Evolutionary conservation across 2,329 filamentous ascomycete genomes (phyloP).

Genomic region (Monilinia polystroma): DNA sequence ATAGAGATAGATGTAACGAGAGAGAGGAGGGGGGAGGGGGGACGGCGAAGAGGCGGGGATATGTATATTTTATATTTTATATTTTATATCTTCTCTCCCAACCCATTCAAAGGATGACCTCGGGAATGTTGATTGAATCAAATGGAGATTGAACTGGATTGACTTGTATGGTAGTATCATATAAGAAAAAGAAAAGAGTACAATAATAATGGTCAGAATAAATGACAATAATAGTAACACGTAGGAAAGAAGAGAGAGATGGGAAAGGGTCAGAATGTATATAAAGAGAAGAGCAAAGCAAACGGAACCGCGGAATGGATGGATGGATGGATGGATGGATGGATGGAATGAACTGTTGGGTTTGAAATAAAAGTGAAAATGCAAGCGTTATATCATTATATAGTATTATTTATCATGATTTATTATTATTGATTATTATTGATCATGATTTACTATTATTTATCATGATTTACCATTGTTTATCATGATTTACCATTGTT

Average conservation of each 20-base stretch:
- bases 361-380: background rate
- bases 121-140: background rate
- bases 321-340: background rate
- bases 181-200: background rate
- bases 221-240: background rate
- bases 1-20: too few relatives aligned
- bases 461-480: too few relatives aligned
- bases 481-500: too few relatives aligned
- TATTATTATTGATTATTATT: too few relatives aligned
- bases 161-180: too few relatives aligned
- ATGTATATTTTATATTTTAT: too few relatives aligned
- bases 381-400: background rate
- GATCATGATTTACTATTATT: too few relatives aligned
- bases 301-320: background rate
- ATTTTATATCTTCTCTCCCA: too few relatives aligned
- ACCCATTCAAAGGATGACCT: background rate
- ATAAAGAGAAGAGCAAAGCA: conserved; percentile 15
- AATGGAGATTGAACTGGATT: background rate
- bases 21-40: too few relatives aligned
- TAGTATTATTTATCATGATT: too few relatives aligned
- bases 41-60: too few relatives aligned
- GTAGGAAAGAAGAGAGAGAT: background rate
- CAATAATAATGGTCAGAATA: background rate
- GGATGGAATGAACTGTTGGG: background rate
- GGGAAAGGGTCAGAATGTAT: background rate